These are phyloP conservation scores for Fusarium duplospermum DNA, from an alignment of 2,329 filamentous ascomycete genomes.

Conservation along the genomic window DNA sequence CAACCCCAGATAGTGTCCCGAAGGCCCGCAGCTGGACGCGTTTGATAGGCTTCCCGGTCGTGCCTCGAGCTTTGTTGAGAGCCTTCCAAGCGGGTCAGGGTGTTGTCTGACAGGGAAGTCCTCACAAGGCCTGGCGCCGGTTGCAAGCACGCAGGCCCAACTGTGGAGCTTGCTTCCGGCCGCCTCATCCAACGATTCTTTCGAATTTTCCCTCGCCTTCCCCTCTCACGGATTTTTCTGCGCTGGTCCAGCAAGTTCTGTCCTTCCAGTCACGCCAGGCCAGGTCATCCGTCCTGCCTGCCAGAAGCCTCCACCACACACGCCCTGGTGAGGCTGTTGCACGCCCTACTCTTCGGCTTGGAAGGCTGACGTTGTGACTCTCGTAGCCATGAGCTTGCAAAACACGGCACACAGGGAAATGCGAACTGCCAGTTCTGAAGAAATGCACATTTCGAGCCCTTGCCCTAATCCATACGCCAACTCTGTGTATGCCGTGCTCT, in stretches of 20 bases:
- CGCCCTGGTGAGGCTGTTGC: constrained; percentile 23
- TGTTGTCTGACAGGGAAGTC: constrained; percentile 40
- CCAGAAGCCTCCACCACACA: constrained; percentile 14
- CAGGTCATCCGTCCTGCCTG: constrained; percentile 21
- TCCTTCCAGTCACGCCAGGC: constrained; percentile 33
- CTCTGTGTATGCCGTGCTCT: neutral
- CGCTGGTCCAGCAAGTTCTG: constrained; percentile 21
- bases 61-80: constrained; percentile 32
- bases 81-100: constrained; percentile 26
- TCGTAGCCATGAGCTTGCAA: neutral
- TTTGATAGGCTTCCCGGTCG: constrained; percentile 6
- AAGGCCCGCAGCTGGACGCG: constrained; percentile 33
- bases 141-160: constrained; percentile 52
- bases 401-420: neutral
- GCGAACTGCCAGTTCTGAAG: neutral
- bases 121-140: constrained; percentile 37
- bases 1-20: constrained; percentile 42
- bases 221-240: constrained; percentile 12
- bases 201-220: constrained; percentile 29
- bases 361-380: constrained; percentile 6
- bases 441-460: neutral
- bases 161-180: constrained; percentile 46
- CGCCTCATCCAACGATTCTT: constrained; percentile 41
- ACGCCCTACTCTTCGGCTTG: constrained; percentile 12
- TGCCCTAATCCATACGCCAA: neutral